Conservation (phyloP, 208 protist genomes). For the Tetramitus jugosus region DNA sequence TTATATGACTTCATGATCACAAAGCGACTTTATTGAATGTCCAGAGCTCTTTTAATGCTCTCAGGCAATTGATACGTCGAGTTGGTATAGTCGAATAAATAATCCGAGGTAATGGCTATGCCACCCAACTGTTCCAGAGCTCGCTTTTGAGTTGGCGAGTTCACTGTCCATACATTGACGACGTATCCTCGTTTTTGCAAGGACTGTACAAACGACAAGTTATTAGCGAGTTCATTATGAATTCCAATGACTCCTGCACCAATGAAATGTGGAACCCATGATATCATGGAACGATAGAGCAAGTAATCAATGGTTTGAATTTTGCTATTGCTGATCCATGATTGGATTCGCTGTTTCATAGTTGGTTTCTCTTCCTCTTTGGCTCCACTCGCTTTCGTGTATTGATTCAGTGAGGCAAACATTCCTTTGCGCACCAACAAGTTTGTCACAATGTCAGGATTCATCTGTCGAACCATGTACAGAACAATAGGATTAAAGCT, state of each 20-base stretch:
- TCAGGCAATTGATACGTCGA: too few species aligned
- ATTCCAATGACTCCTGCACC: neutral
- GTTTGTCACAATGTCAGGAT: constrained; percentile 50
- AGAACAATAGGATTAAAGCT: constrained; percentile 57
- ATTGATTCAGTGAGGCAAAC: neutral
- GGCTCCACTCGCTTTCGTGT: neutral
- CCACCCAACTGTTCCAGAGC: neutral
- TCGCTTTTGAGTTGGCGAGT: neutral
- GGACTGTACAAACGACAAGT: neutral
- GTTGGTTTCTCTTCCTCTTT: neutral
- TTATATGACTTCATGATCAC: too few species aligned
- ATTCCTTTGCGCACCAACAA: neutral
- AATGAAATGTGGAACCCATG: neutral
- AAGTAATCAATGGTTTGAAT: neutral
- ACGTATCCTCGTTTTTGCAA: constrained; percentile 18
- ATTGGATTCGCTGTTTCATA: neutral
- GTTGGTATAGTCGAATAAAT: too few species aligned
- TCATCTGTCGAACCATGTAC: constrained; percentile 56
- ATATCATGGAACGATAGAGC: neutral
- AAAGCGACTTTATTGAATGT: too few species aligned
- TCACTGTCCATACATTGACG: constrained; percentile 2
- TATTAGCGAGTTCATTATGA: neutral
- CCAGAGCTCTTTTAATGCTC: too few species aligned
- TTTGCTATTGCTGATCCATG: neutral
- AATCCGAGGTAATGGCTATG: neutral